Base-by-base conservation (phyloP, 1,284 basidiomycete species). In the Wolfiporia cocos region DNA sequence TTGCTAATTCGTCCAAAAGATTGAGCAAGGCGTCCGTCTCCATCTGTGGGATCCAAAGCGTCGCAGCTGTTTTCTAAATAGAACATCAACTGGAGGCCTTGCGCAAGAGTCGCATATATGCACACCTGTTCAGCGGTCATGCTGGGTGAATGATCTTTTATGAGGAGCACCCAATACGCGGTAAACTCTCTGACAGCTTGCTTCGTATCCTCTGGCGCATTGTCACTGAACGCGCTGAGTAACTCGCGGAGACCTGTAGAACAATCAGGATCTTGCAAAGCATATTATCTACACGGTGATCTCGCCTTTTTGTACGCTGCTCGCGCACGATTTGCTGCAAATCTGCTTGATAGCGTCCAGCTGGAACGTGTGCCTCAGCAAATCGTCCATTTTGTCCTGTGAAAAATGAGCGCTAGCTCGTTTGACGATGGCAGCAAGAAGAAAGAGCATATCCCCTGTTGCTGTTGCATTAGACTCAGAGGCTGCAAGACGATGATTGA, bases 31-130 rank as follows among this genome's bases (percentile, higher is more conserved):
- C 63, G 3, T 61, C 53, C 0, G 54, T 41, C 9, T 49, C 49
- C 50, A 76, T 62, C 47, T 71, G 79, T 39, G 62, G 67, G 40
- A 75, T 62, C 79, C 78, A 82, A 5, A 70, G 49, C 2, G 54
- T 52, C 2, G 61, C 62, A 10, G 55, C 56, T 4, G 44, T 30
- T 11, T 41, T 38, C 52, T 56, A 34, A 7, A 18, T 1, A 3
- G n/a, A 17, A 3, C 32, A 4, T 18, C 18, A 7, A 18, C 9
- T 2, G 20, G 10, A 11, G 26, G 14, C 14, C 26, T 28, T 28
- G 26, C 9, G 14, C n/a, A n/a, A n/a, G n/a, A 9, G 26, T 14
- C 7, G 26, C 14, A 28, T 28, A 9, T 28, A 28, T 28, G 46
- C 48, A 2, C 43, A 61, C 59, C 39, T 56, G 41, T 6, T 49